Base-by-base conservation (phyloP, 164 flowering plant genomes). In the Liquidambar formosana region DNA sequence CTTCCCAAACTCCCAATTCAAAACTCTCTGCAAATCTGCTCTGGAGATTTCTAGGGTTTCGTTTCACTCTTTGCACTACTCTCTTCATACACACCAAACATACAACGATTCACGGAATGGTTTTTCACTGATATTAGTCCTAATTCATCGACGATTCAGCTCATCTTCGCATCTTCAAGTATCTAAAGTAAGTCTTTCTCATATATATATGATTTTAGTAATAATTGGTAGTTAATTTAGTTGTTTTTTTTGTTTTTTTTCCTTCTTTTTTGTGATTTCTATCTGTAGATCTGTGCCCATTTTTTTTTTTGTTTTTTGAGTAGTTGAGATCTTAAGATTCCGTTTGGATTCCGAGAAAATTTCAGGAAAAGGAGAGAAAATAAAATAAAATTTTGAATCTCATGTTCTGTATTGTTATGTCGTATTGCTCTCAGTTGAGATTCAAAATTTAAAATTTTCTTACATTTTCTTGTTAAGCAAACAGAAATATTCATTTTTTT, bases 271-370 rank as follows among this genome's bases (percentile, higher is more conserved):
- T 41, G 3, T 3, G 13, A 27, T 25, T 19, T 19, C 61, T 66
- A 26, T 27, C 13, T 25, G 63, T 74, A 74, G 77, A 74, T 74
- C 73, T 74, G 77, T 58, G 14, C 44, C 44, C 12, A 23, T 10
- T 43, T 15, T 27, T 56, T 49, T 38, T 44, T 63, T 18, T 26
- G 54, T 43, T n/a, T 57, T 49, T 65, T 8, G 38, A 53, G 51
- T 51, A 61, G 67, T 41, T 61, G 70, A 38, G 56, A 51, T 58
- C 73, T 52, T 51, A 19, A 33, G 4, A 11, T 15, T 12, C 28
- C 51, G 69, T 62, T 75, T 61, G 62, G 45, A 54, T 66, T n/a
- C 47, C 5, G 23, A 19, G 54, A 64, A 48, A 69, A 44, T 44
- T 46, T 26, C 43, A 25, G 62, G n/a, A 15, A 57, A 38, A 19